Base-by-base conservation (phyloP, 371 early-diverging fungal genomes). In the Mucor sp. region DNA sequence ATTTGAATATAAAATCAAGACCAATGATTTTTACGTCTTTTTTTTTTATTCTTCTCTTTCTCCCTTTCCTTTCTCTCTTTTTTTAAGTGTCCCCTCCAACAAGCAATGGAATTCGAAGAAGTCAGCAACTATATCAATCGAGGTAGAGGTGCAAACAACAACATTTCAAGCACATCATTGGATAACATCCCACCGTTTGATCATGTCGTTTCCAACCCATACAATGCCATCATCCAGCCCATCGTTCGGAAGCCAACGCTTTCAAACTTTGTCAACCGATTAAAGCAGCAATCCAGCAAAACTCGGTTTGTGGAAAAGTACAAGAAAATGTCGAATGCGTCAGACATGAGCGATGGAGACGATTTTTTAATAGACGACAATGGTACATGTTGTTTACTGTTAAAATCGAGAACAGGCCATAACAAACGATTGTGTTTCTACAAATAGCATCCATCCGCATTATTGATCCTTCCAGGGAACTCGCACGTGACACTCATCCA, bases 271-370 rank as follows among this genome's bases (percentile, higher is more conserved):
- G 68, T 71, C 5, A 60, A 67, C 33, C 44, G 50, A 63, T 17
- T 71, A 14, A 59, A 63, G 39, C 72, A 71, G n/a, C 72, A 71
- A 56, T 71, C 72, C 15, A 71, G 64, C 30, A 71, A 60, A 33
- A 63, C 67, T 28, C 57, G 68, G 11, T 67, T 71, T 64, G 57
- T 57, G 4, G 50, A 57, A 21, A 59, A 71, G 1, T 67, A 67
- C 35, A 67, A 67, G 25, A 67, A 58, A n/a, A 19, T 71, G 27
- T 48, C 65, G 0, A 59, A 12, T 23, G 28, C 47, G 2, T 47
- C 37, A 23, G 58, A 57, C 30, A 23, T 57, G 47, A 50, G 37
- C 5, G 44, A 47, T 57, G 61, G 61, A 33, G 58, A 65, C 2
- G 64, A 59, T 35, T 41, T 39, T 41, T 23, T 41, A 19, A 21